Evolutionary conservation across 352 stramenopile genomes (phyloP), one percentile per base, ranked within the genome.

Genomic region (Globisporangium alternatum): DNA sequence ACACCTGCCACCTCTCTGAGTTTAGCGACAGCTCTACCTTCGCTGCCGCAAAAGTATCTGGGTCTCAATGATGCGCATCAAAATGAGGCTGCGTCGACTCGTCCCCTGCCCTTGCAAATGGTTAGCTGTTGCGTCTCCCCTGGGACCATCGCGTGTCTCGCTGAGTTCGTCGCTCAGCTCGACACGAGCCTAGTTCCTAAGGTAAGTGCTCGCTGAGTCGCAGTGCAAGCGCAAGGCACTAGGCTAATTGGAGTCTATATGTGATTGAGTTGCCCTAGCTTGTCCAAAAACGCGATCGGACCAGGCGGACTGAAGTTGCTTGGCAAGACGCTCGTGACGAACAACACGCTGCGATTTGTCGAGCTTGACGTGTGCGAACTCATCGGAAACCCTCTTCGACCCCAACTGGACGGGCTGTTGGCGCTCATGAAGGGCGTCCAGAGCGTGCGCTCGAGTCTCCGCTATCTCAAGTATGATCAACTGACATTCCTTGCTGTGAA

Each of bases 311-410:
- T 70, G 17, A 37, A 55, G 21, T 21, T 83, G 9, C 64, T 91
- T 0, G 82, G 82, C 5, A 73, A 66, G 8, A 78, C 82, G 7
- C 67, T 91, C 15, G 55, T 89, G 51, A 89, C 77, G 25, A 91
- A 91, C 71, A 85, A 86, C 48, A 70, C 71, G 15, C 31, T 91
- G 17, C 73, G 89, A 15, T 71, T 83, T 22, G 64, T 91, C n/a
- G 73, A 88, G 35, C 59, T 91, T 6, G 75, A 83, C 28, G 39
- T 67, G 1, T 89, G 76, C 22, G 77, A 86, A 0, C 72, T 90
- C 43, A 62, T 78, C 17, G 78, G 80, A 0, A 90, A 69, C 51
- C 60, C 70, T 33, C 86, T 88, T 39, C 78, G 82, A 1, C 80
- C 80, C 13, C 65, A 81, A 30, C 65, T 78, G 51, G 69, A 79